phyloP scores from a whole-genome alignment of 352 stramenopile species.

The Nothophytophthora sp. region DNA sequence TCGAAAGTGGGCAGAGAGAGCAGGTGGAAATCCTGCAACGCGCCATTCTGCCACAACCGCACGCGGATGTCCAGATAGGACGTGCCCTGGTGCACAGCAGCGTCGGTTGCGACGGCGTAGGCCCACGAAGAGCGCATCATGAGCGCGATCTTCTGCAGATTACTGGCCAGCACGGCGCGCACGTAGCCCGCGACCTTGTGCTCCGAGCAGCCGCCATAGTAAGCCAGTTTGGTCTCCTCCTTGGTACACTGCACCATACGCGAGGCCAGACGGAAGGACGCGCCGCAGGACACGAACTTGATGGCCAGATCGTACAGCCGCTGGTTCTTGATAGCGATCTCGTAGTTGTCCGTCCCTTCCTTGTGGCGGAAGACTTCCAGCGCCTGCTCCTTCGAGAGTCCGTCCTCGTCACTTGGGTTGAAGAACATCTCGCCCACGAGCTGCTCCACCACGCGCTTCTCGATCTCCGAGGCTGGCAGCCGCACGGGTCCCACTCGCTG shows the following conservation, averaged over 20 bases:
- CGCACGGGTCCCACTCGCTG: slow-evolving; percentile 39
- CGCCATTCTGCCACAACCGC: slow-evolving; percentile 51
- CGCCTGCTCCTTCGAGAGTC: slow-evolving; percentile 36
- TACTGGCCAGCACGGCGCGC: slow-evolving; percentile 55
- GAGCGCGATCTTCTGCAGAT: slow-evolving; percentile 59
- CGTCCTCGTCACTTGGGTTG: slow-evolving; percentile 41
- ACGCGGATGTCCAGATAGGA: slow-evolving; percentile 59
- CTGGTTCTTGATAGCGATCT: slow-evolving; percentile 66
- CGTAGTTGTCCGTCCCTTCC: slow-evolving; percentile 37
- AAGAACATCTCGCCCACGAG: slow-evolving; percentile 58
- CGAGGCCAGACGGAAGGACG: slow-evolving; percentile 54
- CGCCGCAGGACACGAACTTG: slow-evolving; percentile 61
- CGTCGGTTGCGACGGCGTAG: slow-evolving; percentile 50
- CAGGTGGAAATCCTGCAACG: slow-evolving; percentile 61
- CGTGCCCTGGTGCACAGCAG: slow-evolving; percentile 50
- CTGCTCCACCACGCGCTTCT: slow-evolving; percentile 53
- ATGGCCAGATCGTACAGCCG: slow-evolving; percentile 62
- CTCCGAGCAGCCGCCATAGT: slow-evolving; percentile 53
- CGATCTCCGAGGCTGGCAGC: slow-evolving; percentile 56
- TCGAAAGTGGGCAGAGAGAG: slow-evolving; percentile 50
- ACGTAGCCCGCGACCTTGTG: slow-evolving; percentile 50
- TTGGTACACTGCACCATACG: slow-evolving; percentile 58
- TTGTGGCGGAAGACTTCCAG: slow-evolving; percentile 58
- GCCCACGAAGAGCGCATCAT: slow-evolving; percentile 68
- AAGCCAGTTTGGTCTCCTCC: slow-evolving; percentile 57